phyloP scores from a whole-genome alignment of 108 stramenopile species.

The Pseudonitzschia multistriata region DNA sequence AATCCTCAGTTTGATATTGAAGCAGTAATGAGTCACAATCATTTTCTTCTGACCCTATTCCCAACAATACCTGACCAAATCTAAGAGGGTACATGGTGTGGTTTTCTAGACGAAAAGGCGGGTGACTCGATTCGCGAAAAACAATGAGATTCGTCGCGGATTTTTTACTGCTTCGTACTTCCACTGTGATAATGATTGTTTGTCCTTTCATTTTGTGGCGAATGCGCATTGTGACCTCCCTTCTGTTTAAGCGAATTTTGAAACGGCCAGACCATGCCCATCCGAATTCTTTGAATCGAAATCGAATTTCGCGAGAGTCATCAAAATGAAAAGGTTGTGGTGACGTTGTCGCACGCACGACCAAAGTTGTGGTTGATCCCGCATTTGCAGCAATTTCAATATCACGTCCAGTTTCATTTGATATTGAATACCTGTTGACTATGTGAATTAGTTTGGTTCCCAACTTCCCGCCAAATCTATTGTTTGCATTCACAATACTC shows the following conservation, averaged over 20 bases:
- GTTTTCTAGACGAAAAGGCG: conserved; percentile 69
- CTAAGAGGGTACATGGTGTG: conserved; percentile 51
- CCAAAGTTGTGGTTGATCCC: conserved; percentile 16
- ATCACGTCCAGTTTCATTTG: conserved; percentile 57
- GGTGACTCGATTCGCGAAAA: conserved; percentile 43
- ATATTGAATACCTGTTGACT: conserved; percentile 51
- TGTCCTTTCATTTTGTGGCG: conserved; percentile 55
- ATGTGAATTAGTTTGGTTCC: conserved; percentile 56
- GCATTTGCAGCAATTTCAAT: conserved; percentile 49
- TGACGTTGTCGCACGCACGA: conserved; percentile 26
- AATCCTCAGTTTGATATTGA: conserved; percentile 58
- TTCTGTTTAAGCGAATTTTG: conserved; percentile 38
- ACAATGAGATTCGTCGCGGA: conserved; percentile 38
- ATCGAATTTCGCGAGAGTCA: conserved; percentile 47
- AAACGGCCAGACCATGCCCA: conserved; percentile 62
- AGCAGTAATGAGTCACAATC: conserved; percentile 46
- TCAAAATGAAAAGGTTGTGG: conserved; percentile 66
- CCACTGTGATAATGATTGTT: conserved; percentile 47
- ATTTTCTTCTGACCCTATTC: conserved; percentile 15
- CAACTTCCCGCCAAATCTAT: conserved; percentile 46
- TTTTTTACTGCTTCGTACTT: conserved; percentile 29
- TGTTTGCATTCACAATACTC: conserved; percentile 42
- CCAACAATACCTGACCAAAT: conserved; percentile 41
- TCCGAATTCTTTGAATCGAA: conserved; percentile 66
- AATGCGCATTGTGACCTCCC: conserved; percentile 57